phyloP scores from a whole-genome alignment of 2,329 filamentous ascomycete species.

The Alternaria viburni region DNA sequence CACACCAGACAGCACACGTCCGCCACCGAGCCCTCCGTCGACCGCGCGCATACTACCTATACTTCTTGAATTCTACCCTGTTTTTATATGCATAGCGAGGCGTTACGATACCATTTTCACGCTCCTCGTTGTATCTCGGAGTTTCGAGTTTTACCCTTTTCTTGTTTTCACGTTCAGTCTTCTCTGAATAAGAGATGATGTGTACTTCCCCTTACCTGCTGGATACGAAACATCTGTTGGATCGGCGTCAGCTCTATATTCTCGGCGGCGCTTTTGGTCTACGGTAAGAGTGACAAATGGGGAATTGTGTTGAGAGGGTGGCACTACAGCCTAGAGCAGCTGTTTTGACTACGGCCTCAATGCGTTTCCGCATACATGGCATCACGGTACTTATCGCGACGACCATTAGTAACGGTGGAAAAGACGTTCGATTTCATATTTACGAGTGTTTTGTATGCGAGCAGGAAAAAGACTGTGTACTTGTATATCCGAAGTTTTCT shows the following conservation, averaged over 20 bases:
- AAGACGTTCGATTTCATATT: not conserved
- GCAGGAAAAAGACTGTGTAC: not conserved
- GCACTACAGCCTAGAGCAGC: not conserved
- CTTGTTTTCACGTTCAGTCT: constrained; percentile 8
- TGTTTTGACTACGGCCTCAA: no score
- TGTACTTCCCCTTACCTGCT: not conserved
- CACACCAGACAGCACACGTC: not conserved
- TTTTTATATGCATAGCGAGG: constrained; percentile 46
- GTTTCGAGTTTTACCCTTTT: constrained; percentile 12
- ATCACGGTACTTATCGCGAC: not conserved
- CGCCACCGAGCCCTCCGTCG: not conserved
- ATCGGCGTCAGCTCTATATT: not conserved
- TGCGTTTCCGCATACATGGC: no score
- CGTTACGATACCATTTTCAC: constrained; percentile 44
- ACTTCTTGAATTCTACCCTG: not conserved
- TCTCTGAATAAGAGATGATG: not conserved
- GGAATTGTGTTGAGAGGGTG: not conserved
- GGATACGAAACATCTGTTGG: not conserved
- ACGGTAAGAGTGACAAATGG: not conserved
- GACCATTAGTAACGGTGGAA: not conserved
- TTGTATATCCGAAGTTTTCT: not conserved
- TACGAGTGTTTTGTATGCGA: not conserved
- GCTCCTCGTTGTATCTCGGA: constrained; percentile 13
- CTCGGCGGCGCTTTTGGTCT: not conserved
- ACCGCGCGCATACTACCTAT: not conserved